Percentiles rank a stretch among this genome's conserved stretches.
Evolutionary conservation across 2,329 filamentous ascomycete genomes (phyloP).

Genomic region (Fusarium brevicatenulatum): DNA sequence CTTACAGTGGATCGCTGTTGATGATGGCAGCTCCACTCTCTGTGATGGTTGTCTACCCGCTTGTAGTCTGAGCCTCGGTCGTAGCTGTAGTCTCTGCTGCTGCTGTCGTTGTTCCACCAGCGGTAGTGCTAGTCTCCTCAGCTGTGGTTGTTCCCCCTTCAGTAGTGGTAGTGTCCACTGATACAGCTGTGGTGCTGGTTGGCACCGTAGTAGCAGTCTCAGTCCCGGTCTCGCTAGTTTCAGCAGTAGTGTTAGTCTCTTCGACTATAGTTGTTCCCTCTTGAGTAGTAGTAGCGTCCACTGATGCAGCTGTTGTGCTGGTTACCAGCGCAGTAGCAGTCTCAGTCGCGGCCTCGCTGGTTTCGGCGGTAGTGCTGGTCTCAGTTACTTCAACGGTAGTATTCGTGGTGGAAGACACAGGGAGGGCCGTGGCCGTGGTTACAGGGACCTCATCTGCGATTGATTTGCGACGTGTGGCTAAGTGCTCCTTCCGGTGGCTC

Average conservation of each 20-base stretch:
- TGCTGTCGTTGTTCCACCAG: neutral
- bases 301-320: neutral
- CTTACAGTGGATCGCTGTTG: too few species aligned
- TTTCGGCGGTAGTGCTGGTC: neutral
- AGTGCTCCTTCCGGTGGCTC: too few species aligned
- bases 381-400: neutral
- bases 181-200: neutral
- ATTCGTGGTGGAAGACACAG: neutral
- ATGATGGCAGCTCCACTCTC: too few species aligned
- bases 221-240: neutral
- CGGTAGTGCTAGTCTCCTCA: neutral
- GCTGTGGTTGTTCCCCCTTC: neutral
- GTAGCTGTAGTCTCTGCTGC: neutral
- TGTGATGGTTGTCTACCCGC: neutral
- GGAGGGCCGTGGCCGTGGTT: too few species aligned
- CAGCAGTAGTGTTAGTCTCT: neutral
- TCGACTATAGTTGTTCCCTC: neutral
- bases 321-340: neutral
- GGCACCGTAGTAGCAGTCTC: neutral
- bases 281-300: neutral
- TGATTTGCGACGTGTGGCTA: too few species aligned
- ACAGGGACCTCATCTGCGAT: too few species aligned
- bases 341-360: neutral
- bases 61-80: neutral
- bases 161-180: neutral